Percentiles rank a stretch among this genome's conserved stretches.
Evolutionary conservation across 2,329 filamentous ascomycete genomes (phyloP).

Genomic region (Pseudogymnoascus sp.): DNA sequence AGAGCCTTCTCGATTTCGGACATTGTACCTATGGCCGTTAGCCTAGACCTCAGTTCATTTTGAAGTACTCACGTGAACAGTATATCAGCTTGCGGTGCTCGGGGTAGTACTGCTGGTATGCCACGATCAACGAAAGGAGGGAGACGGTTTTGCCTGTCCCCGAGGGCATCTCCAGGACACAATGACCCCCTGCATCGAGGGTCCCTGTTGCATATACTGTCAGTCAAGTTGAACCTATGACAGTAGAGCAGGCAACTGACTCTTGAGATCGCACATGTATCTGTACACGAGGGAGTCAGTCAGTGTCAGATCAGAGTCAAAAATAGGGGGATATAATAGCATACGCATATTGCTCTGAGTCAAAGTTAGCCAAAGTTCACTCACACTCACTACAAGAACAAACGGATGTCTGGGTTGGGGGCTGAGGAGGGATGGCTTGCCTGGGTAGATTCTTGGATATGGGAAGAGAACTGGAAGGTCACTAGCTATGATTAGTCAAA

Average conservation of each 20-base stretch:
- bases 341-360: constrained; percentile 61
- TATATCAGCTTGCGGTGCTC: constrained; percentile 96
- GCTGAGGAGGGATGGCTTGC: constrained; percentile 18
- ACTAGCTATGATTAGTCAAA: constrained; percentile 31
- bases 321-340: constrained; percentile 14
- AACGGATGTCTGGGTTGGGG: not conserved
- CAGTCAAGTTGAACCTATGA: not conserved
- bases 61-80: constrained; percentile 63
- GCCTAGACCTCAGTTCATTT: not conserved
- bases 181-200: constrained; percentile 88
- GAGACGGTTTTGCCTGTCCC: constrained; percentile 97
- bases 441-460: constrained; percentile 66
- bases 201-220: constrained; percentile 42
- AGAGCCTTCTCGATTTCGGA: constrained; percentile 98
- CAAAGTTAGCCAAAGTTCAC: constrained; percentile 30
- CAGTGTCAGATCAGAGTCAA: not conserved
- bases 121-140: constrained; percentile 86
- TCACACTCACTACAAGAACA: not conserved
- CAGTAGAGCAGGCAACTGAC: constrained; percentile 21
- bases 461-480: constrained; percentile 64
- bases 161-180: constrained; percentile 97
- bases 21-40: constrained; percentile 62
- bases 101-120: constrained; percentile 89
- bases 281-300: constrained; percentile 24
- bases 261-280: constrained; percentile 80